These are phyloP conservation scores for Paraurostyla sp. DNA, from an alignment of 73 alveolate species.

Conservation along the genomic window DNA sequence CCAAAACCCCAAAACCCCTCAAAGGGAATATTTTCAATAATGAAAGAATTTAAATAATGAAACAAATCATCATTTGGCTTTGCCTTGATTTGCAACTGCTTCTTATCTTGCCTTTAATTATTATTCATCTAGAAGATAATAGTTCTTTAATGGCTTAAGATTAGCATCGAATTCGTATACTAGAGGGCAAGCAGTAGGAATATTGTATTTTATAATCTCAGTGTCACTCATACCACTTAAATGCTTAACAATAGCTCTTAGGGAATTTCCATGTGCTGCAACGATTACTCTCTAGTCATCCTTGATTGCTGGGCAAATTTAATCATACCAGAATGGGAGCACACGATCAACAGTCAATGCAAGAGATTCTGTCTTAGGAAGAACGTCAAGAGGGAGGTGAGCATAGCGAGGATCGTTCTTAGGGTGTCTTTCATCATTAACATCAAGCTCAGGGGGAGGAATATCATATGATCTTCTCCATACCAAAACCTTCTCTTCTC, in stretches of 20 bases:
- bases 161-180: conserved; percentile 97
- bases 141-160: conserved; percentile 89
- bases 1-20: no score
- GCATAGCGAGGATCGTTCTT: conserved; percentile 86
- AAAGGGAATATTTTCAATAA: no score
- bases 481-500: conserved; percentile 86
- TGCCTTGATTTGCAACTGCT: conserved; percentile 89
- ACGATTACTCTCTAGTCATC: conserved; percentile 93
- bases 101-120: conserved; percentile 88
- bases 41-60: no score
- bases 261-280: conserved; percentile 99
- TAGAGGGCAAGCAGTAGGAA: conserved; percentile 98
- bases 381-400: conserved; percentile 86
- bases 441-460: conserved; percentile 98
- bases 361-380: conserved; percentile 97
- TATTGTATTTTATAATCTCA: conserved; percentile 84
- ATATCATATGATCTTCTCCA: conserved; percentile 98
- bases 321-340: conserved; percentile 96
- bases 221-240: conserved; percentile 94
- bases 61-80: conserved; percentile 11
- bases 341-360: conserved; percentile 94
- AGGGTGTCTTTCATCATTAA: conserved; percentile 94
- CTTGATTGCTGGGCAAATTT: conserved; percentile 89
- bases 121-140: conserved; percentile 87
- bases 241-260: conserved; percentile 97